Evolutionary conservation across 139 green algal genomes (phyloP).

Genomic region (Chlorella sp.): DNA sequence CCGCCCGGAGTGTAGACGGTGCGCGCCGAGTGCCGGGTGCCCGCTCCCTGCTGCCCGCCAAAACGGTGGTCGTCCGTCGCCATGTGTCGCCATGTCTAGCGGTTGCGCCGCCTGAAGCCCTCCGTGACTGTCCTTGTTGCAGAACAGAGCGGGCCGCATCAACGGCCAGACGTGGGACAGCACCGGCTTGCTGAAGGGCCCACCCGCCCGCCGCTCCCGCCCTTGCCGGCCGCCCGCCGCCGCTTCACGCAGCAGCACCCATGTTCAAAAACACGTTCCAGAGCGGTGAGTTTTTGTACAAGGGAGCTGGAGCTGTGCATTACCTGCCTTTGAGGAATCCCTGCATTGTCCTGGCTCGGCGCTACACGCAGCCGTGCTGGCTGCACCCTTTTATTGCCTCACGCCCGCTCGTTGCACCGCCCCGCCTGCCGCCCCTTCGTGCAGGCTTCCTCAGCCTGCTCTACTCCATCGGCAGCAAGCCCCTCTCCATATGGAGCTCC

Average conservation of each 20-base stretch:
- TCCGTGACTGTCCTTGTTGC: too few species aligned
- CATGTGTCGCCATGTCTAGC: too few species aligned
- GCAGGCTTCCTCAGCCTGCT: conserved; percentile 94
- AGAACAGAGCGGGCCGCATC: too few species aligned
- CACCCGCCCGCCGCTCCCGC: not conserved
- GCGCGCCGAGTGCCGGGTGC: too few species aligned
- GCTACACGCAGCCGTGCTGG: too few species aligned
- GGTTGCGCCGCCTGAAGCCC: too few species aligned
- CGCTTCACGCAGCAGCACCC: not conserved
- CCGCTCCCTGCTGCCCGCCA: too few species aligned
- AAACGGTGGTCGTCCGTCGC: too few species aligned
- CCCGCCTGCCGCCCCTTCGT: not conserved
- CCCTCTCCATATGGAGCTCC: conserved; percentile 95
- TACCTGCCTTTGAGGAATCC: too few species aligned
- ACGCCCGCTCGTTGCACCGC: not conserved
- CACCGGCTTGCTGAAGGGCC: too few species aligned
- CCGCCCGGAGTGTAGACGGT: too few species aligned
- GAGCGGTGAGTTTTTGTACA: conserved; percentile 35
- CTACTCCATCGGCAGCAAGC: conserved; percentile 96
- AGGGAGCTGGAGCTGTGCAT: not conserved
- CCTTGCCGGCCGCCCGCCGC: not conserved
- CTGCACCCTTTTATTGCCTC: not conserved
- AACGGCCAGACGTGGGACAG: too few species aligned
- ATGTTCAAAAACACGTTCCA: conserved; percentile 93
- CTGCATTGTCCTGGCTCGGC: not conserved